Conservation (phyloP, 495 filamentous ascomycete species). For the Penicillium desertorum region DNA sequence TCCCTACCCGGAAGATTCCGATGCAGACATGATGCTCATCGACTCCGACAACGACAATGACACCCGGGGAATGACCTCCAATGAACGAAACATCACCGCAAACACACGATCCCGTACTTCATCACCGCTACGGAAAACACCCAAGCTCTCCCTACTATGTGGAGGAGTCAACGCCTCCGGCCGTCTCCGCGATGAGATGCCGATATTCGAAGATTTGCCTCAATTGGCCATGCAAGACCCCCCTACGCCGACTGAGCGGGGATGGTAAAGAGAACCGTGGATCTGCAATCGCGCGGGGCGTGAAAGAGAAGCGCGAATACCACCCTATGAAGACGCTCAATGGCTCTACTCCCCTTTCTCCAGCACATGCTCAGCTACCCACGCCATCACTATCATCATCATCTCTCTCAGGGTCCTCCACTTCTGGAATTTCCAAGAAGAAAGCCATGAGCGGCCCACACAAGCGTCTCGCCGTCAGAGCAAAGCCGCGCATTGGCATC, state of each 20-base stretch:
- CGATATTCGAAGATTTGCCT: slow-evolving; percentile 43
- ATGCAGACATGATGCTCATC: slow-evolving; percentile 28
- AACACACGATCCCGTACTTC: slow-evolving; percentile 26
- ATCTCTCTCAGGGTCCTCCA: slow-evolving; percentile 11
- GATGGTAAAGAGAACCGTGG: slow-evolving; percentile 40
- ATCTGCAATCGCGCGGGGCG: slow-evolving; percentile 7
- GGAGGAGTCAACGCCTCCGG: slow-evolving; percentile 28
- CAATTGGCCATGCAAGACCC: slow-evolving; percentile 18
- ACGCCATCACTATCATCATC: slow-evolving; percentile 9
- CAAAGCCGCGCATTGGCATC: slow-evolving; percentile 43
- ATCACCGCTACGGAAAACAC: slow-evolving; percentile 25
- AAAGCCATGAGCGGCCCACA: slow-evolving; percentile 24
- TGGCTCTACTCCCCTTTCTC: not conserved
- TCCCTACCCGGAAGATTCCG: slow-evolving; percentile 27
- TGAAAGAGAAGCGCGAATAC: slow-evolving; percentile 17
- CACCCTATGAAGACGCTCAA: slow-evolving; percentile 5
- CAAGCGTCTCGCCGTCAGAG: slow-evolving; percentile 30
- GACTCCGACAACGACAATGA: slow-evolving; percentile 31
- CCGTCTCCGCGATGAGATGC: slow-evolving; percentile 33
- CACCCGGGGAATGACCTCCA: slow-evolving; percentile 24
- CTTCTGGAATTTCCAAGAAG: slow-evolving; percentile 22
- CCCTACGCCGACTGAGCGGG: slow-evolving; percentile 25
- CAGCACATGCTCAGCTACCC: not conserved
- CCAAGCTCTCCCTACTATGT: slow-evolving; percentile 32
- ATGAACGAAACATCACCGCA: slow-evolving; percentile 45